These are phyloP conservation scores for Arachis stenosperma DNA, from an alignment of 306 rosid species.

Conservation along the genomic window DNA sequence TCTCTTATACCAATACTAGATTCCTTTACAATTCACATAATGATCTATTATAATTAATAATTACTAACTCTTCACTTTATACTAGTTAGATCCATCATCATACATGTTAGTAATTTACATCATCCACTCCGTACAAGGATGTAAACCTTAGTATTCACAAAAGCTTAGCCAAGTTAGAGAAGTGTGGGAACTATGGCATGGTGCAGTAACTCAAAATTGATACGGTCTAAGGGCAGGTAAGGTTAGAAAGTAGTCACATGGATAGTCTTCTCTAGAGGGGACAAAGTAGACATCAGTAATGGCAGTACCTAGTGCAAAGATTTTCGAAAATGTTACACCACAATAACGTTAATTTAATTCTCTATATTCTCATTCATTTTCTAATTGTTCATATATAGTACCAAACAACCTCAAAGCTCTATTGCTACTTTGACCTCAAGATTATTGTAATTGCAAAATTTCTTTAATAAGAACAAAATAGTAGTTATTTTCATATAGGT, in stretches of 20 bases:
- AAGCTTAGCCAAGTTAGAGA: background rate
- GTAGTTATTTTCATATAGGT: background rate
- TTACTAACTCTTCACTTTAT: too few species aligned
- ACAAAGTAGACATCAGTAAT: constrained; percentile 12
- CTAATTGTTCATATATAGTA: too few species aligned
- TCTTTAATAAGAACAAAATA: too few species aligned
- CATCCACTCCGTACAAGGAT: background rate
- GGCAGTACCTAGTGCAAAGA: background rate
- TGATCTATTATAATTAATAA: too few species aligned
- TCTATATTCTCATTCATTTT: too few species aligned
- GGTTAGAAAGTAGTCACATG: constrained; percentile 11
- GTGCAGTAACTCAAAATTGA: background rate
- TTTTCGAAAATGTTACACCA: background rate
- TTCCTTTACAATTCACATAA: too few species aligned
- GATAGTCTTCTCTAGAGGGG: background rate
- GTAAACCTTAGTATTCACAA: background rate
- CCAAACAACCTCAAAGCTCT: too few species aligned
- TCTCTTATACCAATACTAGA: too few species aligned
- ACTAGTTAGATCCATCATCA: too few species aligned
- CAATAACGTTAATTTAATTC: background rate
- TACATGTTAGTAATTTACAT: too few species aligned
- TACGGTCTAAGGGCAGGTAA: constrained; percentile 24
- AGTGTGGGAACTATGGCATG: background rate
- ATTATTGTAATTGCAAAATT: too few species aligned
- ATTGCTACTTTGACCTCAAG: too few species aligned